phyloP scores from a whole-genome alignment of 2,329 filamentous ascomycete genomes.

The Nannizzia gypsea region DNA sequence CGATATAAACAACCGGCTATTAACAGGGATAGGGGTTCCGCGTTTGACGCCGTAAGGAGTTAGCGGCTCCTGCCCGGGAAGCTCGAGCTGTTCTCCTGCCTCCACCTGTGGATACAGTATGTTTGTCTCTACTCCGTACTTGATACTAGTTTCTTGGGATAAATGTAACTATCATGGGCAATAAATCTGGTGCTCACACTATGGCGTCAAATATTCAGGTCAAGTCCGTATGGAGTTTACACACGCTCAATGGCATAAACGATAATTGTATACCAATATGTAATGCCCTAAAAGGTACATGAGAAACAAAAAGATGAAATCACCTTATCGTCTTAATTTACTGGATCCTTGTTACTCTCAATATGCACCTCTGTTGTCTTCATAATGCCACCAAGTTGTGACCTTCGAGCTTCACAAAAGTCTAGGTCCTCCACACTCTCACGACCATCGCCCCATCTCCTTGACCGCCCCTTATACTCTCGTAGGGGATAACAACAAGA shows the following conservation, averaged over 20 bases:
- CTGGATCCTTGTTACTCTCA: neutral
- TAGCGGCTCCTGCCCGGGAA: too few species aligned
- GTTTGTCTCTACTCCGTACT: too few species aligned
- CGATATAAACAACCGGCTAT: neutral
- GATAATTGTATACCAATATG: too few species aligned
- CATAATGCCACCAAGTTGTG: slow-evolving; percentile 6
- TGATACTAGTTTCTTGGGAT: too few species aligned
- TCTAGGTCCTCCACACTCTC: neutral
- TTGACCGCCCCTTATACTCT: slow-evolving; percentile 7
- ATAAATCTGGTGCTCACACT: too few species aligned
- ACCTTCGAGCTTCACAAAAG: neutral
- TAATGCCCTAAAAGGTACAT: too few species aligned
- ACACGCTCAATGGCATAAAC: too few species aligned
- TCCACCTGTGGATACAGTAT: too few species aligned
- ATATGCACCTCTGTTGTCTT: slow-evolving; percentile 9
- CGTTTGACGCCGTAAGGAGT: neutral
- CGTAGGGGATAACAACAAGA: slow-evolving; percentile 7
- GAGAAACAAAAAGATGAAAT: neutral
- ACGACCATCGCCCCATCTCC: neutral
- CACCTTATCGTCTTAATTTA: neutral
- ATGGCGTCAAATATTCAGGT: neutral
- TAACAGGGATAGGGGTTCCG: neutral
- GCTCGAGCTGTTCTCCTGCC: too few species aligned
- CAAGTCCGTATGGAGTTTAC: too few species aligned
- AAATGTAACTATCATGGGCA: too few species aligned